phyloP scores from a whole-genome alignment of 306 rosid genomes.

The Cucurbita moschata region DNA sequence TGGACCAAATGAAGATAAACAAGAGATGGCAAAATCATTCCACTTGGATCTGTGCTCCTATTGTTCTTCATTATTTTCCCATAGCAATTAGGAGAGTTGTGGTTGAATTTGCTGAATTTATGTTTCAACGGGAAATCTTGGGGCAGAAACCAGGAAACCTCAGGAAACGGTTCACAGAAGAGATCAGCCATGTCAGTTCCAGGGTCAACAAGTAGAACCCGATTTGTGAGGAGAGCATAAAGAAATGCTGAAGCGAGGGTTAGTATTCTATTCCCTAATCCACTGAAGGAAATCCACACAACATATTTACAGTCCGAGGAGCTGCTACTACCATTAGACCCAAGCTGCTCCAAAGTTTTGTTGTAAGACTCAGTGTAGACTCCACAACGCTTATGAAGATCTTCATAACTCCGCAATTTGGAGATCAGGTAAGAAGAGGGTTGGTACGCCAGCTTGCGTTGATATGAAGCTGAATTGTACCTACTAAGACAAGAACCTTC shows the following conservation, averaged over 20 bases:
- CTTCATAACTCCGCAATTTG: slow-evolving; percentile 40
- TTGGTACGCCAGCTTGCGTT: slow-evolving; percentile 19
- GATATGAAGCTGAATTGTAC: slow-evolving; percentile 30
- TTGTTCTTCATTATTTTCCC: slow-evolving; percentile 46
- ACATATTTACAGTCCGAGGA: slow-evolving; percentile 41
- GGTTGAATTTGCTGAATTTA: slow-evolving; percentile 24
- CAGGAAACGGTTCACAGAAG: slow-evolving; percentile 65
- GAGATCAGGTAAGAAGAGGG: slow-evolving; percentile 54
- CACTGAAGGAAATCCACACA: slow-evolving; percentile 61
- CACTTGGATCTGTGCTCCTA: background rate
- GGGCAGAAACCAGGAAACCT: slow-evolving; percentile 54
- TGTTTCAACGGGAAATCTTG: slow-evolving; percentile 34
- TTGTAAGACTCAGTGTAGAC: slow-evolving; percentile 39
- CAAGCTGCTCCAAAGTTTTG: slow-evolving; percentile 35
- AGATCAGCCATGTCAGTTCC: slow-evolving; percentile 58
- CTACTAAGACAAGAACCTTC: slow-evolving; percentile 52
- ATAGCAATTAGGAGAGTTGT: slow-evolving; percentile 36
- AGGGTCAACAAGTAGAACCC: slow-evolving; percentile 64
- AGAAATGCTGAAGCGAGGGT: slow-evolving; percentile 48
- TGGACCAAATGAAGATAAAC: slow-evolving; percentile 63
- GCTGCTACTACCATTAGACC: slow-evolving; percentile 12
- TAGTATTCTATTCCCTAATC: slow-evolving; percentile 68
- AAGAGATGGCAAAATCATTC: slow-evolving; percentile 16
- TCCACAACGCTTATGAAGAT: slow-evolving; percentile 50
- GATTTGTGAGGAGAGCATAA: slow-evolving; percentile 58